These are phyloP conservation scores for Lithocarpus polystachyus DNA, from an alignment of 306 rosid species.

Conservation along the genomic window DNA sequence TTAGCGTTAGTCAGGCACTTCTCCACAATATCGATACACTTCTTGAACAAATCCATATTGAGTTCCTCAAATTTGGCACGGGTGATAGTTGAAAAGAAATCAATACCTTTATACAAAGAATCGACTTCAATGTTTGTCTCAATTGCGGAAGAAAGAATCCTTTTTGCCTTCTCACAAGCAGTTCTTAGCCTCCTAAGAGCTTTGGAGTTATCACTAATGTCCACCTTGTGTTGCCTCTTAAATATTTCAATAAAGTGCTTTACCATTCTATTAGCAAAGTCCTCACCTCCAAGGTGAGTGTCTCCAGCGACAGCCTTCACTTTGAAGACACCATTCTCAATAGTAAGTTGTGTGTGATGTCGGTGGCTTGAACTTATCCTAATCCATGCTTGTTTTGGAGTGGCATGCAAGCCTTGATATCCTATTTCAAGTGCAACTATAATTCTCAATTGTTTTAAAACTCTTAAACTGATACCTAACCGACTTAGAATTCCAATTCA, in stretches of 20 bases:
- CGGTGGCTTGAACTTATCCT: too few species aligned
- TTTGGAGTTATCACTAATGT: conserved; percentile 12
- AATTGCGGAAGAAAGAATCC: neutral
- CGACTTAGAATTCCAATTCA: too few species aligned
- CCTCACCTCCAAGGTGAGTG: conserved; percentile 36
- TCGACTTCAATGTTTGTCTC: conserved; percentile 4
- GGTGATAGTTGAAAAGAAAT: conserved; percentile 10
- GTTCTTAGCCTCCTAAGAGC: neutral
- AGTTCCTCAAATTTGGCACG: conserved; percentile 20
- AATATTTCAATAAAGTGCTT: conserved; percentile 10
- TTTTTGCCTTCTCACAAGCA: conserved; percentile 18
- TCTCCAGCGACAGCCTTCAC: conserved; percentile 23
- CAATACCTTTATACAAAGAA: conserved; percentile 1
- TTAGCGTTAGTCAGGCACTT: conserved; percentile 23
- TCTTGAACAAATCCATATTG: conserved; percentile 17
- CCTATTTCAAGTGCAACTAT: too few species aligned
- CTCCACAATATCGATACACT: conserved; percentile 14
- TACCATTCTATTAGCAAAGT: conserved; percentile 31
- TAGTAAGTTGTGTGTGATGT: too few species aligned
- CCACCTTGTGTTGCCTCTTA: conserved; percentile 5
- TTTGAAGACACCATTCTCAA: neutral
- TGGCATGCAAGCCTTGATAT: too few species aligned
- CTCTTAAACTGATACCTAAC: too few species aligned
- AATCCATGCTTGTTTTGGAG: too few species aligned
- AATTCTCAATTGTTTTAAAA: too few species aligned